Conservation (phyloP, 495 filamentous ascomycete genomes). For the Hypoxylon trugodes region DNA sequence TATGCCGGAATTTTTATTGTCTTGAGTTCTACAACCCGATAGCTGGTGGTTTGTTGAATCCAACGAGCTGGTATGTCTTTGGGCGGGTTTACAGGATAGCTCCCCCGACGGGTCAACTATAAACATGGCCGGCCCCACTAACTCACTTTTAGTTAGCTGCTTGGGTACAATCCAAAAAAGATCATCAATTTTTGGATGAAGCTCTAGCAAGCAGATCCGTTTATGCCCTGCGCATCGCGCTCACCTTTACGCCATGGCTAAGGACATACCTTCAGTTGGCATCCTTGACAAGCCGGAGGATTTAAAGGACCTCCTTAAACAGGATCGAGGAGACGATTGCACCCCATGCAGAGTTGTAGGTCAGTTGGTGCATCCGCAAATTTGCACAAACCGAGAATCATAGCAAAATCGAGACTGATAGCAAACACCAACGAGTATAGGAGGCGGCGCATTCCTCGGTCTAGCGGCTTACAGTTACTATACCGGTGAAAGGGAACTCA, state of each 20-base stretch:
- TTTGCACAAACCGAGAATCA: neutral
- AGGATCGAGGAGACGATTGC: slow-evolving; percentile 75
- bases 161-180: slow-evolving; percentile 2
- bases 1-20: no score
- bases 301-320: slow-evolving; percentile 62
- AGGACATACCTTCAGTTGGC: slow-evolving; percentile 52
- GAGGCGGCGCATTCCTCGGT: slow-evolving; percentile 85
- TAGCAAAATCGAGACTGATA: neutral
- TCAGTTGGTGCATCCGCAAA: slow-evolving; percentile 48
- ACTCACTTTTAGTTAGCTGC: neutral
- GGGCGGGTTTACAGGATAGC: no score
- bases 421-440: slow-evolving; percentile 53
- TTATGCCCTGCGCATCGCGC: neutral
- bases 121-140: no score
- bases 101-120: no score
- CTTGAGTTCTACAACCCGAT: no score
- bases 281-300: slow-evolving; percentile 60
- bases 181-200: slow-evolving; percentile 2
- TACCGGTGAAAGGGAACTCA: slow-evolving; percentile 79
- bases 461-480: slow-evolving; percentile 87
- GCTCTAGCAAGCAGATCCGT: neutral
- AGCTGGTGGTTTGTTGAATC: no score
- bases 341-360: slow-evolving; percentile 72
- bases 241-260: slow-evolving; percentile 46
- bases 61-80: no score